phyloP scores from a whole-genome alignment of 2,329 filamentous ascomycete genomes.

The Ceratocystis colombiana region DNA sequence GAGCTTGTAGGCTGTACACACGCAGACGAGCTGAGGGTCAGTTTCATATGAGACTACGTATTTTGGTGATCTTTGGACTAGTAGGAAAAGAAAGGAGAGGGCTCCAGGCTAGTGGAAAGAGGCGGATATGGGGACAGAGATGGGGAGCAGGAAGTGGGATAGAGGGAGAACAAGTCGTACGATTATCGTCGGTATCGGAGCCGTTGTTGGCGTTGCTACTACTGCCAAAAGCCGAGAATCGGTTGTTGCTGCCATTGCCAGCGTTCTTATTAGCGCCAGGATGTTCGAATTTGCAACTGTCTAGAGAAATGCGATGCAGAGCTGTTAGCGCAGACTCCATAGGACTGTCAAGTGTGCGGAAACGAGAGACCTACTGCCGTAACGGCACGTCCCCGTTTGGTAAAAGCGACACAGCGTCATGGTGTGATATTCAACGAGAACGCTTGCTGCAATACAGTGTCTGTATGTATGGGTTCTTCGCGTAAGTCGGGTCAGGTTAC shows the following conservation, averaged over 20 bases:
- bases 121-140: not conserved
- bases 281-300: conserved; percentile 47
- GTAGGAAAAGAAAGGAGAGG: conserved; percentile 10
- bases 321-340: conserved; percentile 5
- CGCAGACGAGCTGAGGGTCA: conserved; percentile 1
- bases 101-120: not conserved
- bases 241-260: conserved; percentile 24
- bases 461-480: not conserved
- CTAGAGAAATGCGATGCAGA: conserved; percentile 32
- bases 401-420: conserved; percentile 26
- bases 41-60: conserved; percentile 8
- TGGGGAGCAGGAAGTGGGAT: not conserved
- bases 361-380: conserved; percentile 38
- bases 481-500: not conserved
- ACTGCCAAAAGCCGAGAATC: conserved; percentile 21
- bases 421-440: not conserved
- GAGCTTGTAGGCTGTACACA: conserved; percentile 41
- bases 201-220: conserved; percentile 24
- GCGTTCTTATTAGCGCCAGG: conserved; percentile 34
- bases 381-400: conserved; percentile 39
- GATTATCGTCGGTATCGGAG: conserved; percentile 7
- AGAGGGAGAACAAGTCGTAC: conserved; percentile 19
- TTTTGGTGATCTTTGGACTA: not conserved
- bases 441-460: not conserved
- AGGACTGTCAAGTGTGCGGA: not conserved